A percentile compares a stretch with the other conserved stretches of the same genome.
Evolutionary conservation across 257 asterid species (phyloP).

Genomic region (Solanum pennellii): DNA sequence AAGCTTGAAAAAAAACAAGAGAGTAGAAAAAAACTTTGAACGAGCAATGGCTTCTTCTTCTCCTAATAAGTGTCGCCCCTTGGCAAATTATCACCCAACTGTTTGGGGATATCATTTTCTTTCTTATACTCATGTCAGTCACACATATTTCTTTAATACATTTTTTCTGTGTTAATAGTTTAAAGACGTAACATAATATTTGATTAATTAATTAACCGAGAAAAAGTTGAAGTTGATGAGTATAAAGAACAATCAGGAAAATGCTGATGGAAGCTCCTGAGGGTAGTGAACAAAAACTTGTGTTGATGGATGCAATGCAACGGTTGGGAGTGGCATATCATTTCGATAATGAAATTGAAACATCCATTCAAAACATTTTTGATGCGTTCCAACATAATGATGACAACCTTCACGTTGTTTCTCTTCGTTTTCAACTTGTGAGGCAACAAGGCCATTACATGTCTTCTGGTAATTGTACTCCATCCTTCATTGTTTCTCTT

Average conservation of each 20-base stretch:
- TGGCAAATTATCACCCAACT: neutral
- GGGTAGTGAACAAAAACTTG: neutral
- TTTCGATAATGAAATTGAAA: constrained; percentile 1
- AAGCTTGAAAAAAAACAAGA: too few relatives aligned
- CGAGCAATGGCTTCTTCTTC: neutral
- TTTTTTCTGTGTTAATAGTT: too few relatives aligned
- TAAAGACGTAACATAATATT: too few relatives aligned
- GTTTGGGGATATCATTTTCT: neutral
- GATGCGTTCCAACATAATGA: neutral
- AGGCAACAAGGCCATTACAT: neutral
- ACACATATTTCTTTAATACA: neutral
- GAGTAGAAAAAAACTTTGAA: too few relatives aligned
- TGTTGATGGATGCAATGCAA: neutral
- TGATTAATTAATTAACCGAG: neutral
- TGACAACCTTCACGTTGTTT: neutral
- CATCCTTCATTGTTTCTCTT: neutral
- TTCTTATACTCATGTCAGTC: neutral
- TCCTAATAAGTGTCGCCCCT: neutral
- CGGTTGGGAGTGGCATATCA: constrained; percentile 18
- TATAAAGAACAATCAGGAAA: neutral
- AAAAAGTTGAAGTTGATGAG: neutral
- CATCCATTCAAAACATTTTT: neutral
- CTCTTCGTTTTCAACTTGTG: neutral
- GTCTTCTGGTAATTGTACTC: neutral
- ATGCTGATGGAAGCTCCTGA: neutral